Percentiles rank a stretch among this genome's conserved stretches.
phyloP scores from a whole-genome alignment of 179 eudicot genomes.

The Beta corolliflora region DNA sequence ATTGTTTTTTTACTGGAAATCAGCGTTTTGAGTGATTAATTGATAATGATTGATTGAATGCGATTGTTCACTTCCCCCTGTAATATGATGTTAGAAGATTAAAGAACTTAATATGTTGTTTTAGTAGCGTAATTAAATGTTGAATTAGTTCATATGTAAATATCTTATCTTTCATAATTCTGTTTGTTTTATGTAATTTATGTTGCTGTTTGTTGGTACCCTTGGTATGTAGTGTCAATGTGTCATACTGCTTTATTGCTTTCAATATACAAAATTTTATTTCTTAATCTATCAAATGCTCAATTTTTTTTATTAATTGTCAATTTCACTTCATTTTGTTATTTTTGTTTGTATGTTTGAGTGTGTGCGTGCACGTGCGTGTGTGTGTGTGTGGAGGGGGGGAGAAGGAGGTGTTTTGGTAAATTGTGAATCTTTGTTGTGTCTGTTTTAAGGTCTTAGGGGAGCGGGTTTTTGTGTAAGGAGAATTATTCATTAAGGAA shows the following conservation, averaged over 20 bases:
- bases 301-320: not conserved
- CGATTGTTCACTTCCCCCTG: not conserved
- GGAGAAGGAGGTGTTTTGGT: too few relatives aligned
- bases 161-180: not conserved
- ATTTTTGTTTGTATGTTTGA: not conserved
- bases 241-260: not conserved
- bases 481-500: not conserved
- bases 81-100: not conserved
- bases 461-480: not conserved
- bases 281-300: too few relatives aligned
- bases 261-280: too few relatives aligned
- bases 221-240: not conserved
- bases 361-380: too few relatives aligned
- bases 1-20: not conserved
- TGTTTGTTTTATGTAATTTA: not conserved
- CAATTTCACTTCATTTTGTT: not conserved
- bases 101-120: not conserved
- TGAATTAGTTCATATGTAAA: not conserved
- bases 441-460: not conserved
- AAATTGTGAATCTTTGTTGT: not conserved
- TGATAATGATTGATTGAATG: not conserved
- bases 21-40: too few relatives aligned
- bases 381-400: too few relatives aligned
- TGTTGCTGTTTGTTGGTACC: not conserved
- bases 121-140: not conserved